phyloP scores from a whole-genome alignment of 148 eudicot species.

The Fagopyrum homotropicum region DNA sequence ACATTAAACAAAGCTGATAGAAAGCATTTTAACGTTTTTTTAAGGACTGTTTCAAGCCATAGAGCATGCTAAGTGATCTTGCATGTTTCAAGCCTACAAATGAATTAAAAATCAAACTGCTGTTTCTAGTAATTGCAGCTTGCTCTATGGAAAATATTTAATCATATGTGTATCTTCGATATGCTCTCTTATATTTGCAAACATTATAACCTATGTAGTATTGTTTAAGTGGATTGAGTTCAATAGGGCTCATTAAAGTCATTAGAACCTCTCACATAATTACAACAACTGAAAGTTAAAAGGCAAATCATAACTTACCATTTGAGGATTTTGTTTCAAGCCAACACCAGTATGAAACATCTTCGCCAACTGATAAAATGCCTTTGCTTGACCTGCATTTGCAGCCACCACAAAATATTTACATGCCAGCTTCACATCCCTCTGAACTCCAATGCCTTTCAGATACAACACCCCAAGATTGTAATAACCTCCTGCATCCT shows the following conservation, averaged over 20 bases:
- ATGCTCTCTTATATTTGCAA: not conserved
- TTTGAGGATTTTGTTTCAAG: slow-evolving; percentile 60
- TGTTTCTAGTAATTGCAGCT: not conserved
- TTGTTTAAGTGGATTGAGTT: not conserved
- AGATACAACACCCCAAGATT: slow-evolving; percentile 93
- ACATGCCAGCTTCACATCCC: slow-evolving; percentile 73
- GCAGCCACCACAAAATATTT: slow-evolving; percentile 60
- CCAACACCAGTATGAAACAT: slow-evolving; percentile 97
- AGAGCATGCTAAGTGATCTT: not conserved
- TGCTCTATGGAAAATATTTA: not conserved
- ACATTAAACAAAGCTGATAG: not conserved
- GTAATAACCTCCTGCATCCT: slow-evolving; percentile 83
- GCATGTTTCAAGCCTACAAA: not conserved
- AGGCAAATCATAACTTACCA: slow-evolving; percentile 41
- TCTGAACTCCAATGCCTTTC: slow-evolving; percentile 82
- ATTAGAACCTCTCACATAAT: not conserved
- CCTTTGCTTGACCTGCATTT: slow-evolving; percentile 84
- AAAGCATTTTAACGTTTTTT: not conserved
- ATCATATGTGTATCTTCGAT: not conserved
- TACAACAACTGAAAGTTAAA: not conserved
- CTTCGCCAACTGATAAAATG: slow-evolving; percentile 91
- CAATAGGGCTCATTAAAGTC: not conserved
- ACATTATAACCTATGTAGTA: not conserved
- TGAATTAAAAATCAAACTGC: no score
- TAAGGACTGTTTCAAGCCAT: not conserved